These are phyloP conservation scores for Calonectria pauciramosa DNA, from an alignment of 2,329 filamentous ascomycete species.

Conservation along the genomic window DNA sequence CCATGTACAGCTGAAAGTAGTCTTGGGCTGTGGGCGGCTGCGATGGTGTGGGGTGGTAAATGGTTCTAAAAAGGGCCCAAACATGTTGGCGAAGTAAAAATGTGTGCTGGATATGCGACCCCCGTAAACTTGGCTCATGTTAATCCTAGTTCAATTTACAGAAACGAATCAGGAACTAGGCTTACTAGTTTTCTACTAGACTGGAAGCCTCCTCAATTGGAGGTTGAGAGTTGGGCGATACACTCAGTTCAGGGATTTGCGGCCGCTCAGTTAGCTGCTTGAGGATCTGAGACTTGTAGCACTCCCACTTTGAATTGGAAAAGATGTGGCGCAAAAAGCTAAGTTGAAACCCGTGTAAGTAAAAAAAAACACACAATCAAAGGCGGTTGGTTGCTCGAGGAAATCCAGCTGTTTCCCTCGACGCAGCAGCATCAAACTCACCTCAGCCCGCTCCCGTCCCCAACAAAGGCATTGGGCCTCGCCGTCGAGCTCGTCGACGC, in stretches of 20 bases:
- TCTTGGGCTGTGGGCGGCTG: conserved; percentile 3
- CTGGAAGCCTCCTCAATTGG: conserved; percentile 7
- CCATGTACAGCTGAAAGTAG: not conserved
- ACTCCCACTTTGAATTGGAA: conserved; percentile 30
- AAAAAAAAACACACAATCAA: not conserved
- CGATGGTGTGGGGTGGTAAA: not conserved
- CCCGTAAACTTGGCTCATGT: not conserved
- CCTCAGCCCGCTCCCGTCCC: conserved; percentile 29
- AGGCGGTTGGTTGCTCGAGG: too few relatives aligned
- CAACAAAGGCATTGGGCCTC: conserved; percentile 25
- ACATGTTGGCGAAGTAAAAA: conserved; percentile 2
- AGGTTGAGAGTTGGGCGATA: conserved; percentile 22
- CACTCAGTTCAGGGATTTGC: conserved; percentile 21
- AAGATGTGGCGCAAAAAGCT: conserved; percentile 30
- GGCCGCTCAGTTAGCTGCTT: conserved; percentile 28
- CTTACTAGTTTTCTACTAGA: conserved; percentile 7
- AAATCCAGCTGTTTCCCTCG: not conserved
- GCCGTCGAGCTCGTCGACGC: conserved; percentile 20
- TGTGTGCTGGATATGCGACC: not conserved
- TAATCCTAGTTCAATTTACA: not conserved
- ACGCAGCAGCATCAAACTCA: not conserved
- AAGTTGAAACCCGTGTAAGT: not conserved
- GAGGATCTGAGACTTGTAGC: conserved; percentile 30
- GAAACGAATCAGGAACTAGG: not conserved
- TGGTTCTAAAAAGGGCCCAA: not conserved